Evolutionary conservation across 2,329 filamentous ascomycete species (phyloP), one percentile per base, ranked within the genome.

Genomic region (Byssochlamys sp.): DNA sequence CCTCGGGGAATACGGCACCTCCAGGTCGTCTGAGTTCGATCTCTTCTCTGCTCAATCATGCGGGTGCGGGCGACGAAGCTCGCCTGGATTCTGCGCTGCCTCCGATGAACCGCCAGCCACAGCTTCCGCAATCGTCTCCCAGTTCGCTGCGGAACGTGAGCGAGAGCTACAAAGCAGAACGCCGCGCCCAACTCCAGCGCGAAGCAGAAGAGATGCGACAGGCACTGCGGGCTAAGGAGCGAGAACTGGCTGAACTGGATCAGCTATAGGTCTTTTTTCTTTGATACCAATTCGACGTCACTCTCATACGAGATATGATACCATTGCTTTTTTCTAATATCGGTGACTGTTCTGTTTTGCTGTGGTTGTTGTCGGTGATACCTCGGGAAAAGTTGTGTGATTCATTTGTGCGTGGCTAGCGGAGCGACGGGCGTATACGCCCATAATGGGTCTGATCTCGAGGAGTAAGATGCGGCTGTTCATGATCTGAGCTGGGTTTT

Each of bases 121-220:
- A 57, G 6, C 56, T 35, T 19, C 28, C 55, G 26, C 60, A 61
- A 12, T 59, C 60, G 24, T 61, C 65, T 24, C 58, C 63, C 35
- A 69, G 70, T 55, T 58, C 67, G n/a, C 59, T 71, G 25, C 67
- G 63, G 29, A 62, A 70, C 48, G 70, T 71, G 9, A 73, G 71
- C n/a, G 81, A 82, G 29, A 76, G 75, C 12, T 67, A 77, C 6
- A 86, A 82, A 63, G 79, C 81, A 3, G 86, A 88, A 62, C 80
- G 84, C 57, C 80, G 87, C 53, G 82, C 82, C 7, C 81, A 84
- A 53, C 74, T 95, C 53, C 81, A 86, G 68, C 79, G 84, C 26
- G 89, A 95, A 70, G 85, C 88, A 0, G 88, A 91, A 66, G 79
- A 80, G 55, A 94, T 94, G 84, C 81, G 88, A 39, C 83, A 86